phyloP scores from a whole-genome alignment of 495 filamentous ascomycete genomes.

The Neurospora sp. region DNA sequence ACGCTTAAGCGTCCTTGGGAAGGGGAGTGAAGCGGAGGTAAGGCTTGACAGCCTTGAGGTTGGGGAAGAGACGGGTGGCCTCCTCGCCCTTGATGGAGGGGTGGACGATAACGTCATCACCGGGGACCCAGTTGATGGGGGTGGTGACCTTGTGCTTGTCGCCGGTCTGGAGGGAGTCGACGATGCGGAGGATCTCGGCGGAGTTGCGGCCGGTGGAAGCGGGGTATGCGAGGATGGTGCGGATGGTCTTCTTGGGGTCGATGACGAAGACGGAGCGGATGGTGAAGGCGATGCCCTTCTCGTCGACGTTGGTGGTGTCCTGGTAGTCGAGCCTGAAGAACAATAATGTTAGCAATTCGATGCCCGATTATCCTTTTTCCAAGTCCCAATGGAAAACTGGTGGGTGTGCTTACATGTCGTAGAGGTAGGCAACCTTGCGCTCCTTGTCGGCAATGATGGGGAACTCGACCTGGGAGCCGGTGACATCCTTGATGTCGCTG shows the following conservation, averaged over 20 bases:
- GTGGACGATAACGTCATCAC: conserved; percentile 93
- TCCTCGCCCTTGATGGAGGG: conserved; percentile 77
- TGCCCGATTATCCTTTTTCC: neutral
- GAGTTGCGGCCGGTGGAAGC: conserved; percentile 96
- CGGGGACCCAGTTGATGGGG: conserved; percentile 83
- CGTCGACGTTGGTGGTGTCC: conserved; percentile 73
- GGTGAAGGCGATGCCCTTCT: conserved; percentile 95
- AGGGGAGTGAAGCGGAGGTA: conserved; percentile 67
- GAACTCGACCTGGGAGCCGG: conserved; percentile 70
- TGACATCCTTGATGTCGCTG: conserved; percentile 92
- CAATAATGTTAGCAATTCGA: neutral
- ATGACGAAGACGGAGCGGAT: conserved; percentile 99
- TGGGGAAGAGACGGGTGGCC: conserved; percentile 82
- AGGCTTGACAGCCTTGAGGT: conserved; percentile 89
- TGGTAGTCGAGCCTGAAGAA: conserved; percentile 62
- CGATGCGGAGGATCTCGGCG: conserved; percentile 86
- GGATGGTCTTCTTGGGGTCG: conserved; percentile 96
- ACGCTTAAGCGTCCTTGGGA: conserved; percentile 36
- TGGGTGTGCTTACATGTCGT: conserved; percentile 72
- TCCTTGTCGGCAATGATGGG: conserved; percentile 98
- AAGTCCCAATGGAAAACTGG: no score
- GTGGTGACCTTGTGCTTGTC: conserved; percentile 94
- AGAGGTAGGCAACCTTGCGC: conserved; percentile 79
- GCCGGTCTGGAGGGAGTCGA: conserved; percentile 94
- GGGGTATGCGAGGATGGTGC: conserved; percentile 91